These are phyloP conservation scores for Nannochloropsis oceanica DNA, from an alignment of 108 stramenopile genomes.

Conservation along the genomic window DNA sequence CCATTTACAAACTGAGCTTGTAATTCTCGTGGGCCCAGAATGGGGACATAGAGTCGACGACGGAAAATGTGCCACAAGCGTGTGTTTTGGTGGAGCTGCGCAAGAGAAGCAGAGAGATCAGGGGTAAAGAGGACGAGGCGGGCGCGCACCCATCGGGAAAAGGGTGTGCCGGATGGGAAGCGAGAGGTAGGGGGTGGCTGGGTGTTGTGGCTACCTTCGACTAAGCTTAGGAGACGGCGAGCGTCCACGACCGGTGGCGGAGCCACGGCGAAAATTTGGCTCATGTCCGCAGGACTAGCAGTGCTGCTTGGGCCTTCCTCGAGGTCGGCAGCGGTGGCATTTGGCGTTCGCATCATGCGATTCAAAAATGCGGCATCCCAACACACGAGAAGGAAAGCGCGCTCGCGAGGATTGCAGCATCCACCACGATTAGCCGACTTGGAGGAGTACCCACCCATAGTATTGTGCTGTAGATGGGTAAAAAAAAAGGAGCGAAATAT, in stretches of 20 bases:
- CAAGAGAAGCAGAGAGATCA: neutral
- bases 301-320: neutral
- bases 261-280: neutral
- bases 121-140: neutral
- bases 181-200: neutral
- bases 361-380: neutral
- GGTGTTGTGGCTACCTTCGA: neutral
- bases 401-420: neutral
- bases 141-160: neutral
- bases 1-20: neutral
- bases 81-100: neutral
- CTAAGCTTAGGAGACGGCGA: neutral
- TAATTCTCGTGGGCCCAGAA: neutral
- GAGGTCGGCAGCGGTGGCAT: neutral
- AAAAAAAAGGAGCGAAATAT: neutral
- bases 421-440: neutral
- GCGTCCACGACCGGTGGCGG: neutral
- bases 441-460: neutral
- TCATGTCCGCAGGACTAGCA: neutral
- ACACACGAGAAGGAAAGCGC: neutral
- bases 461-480: neutral
- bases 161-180: neutral
- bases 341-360: neutral
- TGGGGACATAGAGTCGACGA: neutral
- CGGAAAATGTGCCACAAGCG: neutral